Evolutionary conservation across 176 grass and related monocot species (phyloP), one percentile per base, ranked within the genome.

Genomic region (Aegilops umbellulata): DNA sequence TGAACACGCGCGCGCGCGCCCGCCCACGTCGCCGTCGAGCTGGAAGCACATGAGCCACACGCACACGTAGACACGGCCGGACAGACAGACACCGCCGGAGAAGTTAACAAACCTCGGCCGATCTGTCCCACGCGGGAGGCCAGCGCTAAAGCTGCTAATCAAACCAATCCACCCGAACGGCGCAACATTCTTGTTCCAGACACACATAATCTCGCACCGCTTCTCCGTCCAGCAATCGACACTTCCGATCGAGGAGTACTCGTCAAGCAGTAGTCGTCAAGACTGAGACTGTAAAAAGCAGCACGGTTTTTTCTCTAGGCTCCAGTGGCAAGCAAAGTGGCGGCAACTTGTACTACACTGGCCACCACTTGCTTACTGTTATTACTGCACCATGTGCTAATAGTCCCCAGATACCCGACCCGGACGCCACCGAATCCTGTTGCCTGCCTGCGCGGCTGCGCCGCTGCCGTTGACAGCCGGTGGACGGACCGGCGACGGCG

Each of bases 401-500:
- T 24, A 16, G 7, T 27, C 31, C n/a, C 81, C 67, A 2, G 3
- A 25, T 76, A 26, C 66, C 38, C 23, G 23, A 47, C 60, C n/a
- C 32, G 72, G 67, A 15, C 51, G 36, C 14, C 39, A 14, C 8
- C 8, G 3, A 78, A 20, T 4, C 27, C 31, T 36, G 35, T 36
- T 39, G 38, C 38, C 36, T 64, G 65, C 72, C 74, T 31, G 69
- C 22, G 49, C 81, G 87, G n/a, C n/a, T 39, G 38, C 38, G 38
- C 38, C 65, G 8, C 55, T 4, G 73, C 73, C 80, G 57, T 79
- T 79, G 88, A 78, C 79, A 65, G 51, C 30, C 53, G 51, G 46
- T 41, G 78, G 26, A 79, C 42, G 10, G 42, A 44, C 19, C 14
- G 31, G 29, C 41, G 6, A 46, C 66, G 34, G 4, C 26, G 20